Evolutionary conservation across 495 filamentous ascomycete species (phyloP), one percentile per base, ranked within the genome.

Genomic region (Podospora didyma): DNA sequence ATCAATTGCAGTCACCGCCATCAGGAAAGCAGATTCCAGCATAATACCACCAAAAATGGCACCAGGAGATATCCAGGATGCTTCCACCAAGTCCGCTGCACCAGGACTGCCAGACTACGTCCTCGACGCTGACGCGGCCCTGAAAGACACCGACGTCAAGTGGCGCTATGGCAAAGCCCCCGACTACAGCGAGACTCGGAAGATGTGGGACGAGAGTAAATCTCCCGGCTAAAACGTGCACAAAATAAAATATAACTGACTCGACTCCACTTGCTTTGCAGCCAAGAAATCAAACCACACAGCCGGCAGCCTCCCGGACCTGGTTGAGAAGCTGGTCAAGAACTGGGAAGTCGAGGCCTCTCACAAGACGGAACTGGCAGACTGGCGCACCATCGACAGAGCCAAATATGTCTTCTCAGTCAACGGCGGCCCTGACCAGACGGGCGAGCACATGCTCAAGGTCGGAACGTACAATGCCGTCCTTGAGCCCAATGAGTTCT

Each of bases 271-370:
- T 49, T 24, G n/a, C n/a, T n/a, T 49, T 50, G 17, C 61, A 85
- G 84, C 79, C n/a, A 86, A 84, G 61, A 74, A 65, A 7, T 69
- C 65, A 55, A 70, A 65, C 61, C 83, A 86, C 68, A 70, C 69
- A 31, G 75, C 82, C n/a, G 71, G 69, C 23, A 81, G 75, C 57
- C 75, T 88, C 9, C 78, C 79, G 7, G 61, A 74, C 52, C 75
- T 88, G 1, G 82, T 88, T 54, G 77, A 87, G 61, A 86, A 86
- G 67, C 80, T 87, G 0, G 84, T 87, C 63, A 87, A 88, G 67
- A 87, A 87, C 73, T 87, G 85, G 85, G 84, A 87, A 64, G 79
- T 86, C 59, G 85, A 88, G 69, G 84, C 85, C 10, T 84, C 80
- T 5, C 85, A 84, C 79, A 88, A 87, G 64, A 75, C 72, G 7